Evolutionary conservation across 768 basidiomycete genomes (phyloP), one percentile per base, ranked within the genome.

Genomic region (Boletus sensibilis): DNA sequence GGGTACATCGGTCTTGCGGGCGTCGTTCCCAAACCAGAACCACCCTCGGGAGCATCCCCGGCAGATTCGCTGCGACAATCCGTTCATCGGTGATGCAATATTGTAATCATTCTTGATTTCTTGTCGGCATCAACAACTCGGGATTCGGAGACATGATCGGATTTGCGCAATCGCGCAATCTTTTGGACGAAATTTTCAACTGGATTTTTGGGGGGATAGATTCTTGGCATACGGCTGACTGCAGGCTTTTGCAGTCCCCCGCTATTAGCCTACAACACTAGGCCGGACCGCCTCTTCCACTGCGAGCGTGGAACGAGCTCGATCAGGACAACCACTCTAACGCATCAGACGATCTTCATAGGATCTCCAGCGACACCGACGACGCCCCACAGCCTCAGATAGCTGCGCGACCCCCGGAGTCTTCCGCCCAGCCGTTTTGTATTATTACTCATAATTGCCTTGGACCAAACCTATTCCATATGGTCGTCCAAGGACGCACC

Each of bases 1-100:
- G 87, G 86, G 12, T 92, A 92, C 74, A 76, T 74, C 55, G 88
- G 90, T 31, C 70, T 88, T 18, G 81, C 84, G 20, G 88, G 88
- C 18, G 83, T 86, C n/a, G 82, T 91, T 34, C 85, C 82, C 14
- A 87, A 87, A 64, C 85, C 86, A 7, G 82, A 82, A 50, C 72
- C 74, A 21, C 66, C 64, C 2, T 62, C 69, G 21, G 68, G 69
- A 48, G 60, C 67, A 41, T 71, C 69, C 21, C 68, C 70, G 21
- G 56, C 64, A 43, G 69, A 71, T 45, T 61, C 71, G 13, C 60
- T 65, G 29, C 70, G 69, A 65, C 69, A 73, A 52, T 71, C 69
- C 31, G 60, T 69, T 34, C 71, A 71, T 41, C 69, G 69, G 69
- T 71, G 60, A 71, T 49, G 35, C 52, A 54, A 43, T 54, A 40